Conservation (phyloP, 192 early-diverging fungal genomes). For the Chytriomyces sp. region DNA sequence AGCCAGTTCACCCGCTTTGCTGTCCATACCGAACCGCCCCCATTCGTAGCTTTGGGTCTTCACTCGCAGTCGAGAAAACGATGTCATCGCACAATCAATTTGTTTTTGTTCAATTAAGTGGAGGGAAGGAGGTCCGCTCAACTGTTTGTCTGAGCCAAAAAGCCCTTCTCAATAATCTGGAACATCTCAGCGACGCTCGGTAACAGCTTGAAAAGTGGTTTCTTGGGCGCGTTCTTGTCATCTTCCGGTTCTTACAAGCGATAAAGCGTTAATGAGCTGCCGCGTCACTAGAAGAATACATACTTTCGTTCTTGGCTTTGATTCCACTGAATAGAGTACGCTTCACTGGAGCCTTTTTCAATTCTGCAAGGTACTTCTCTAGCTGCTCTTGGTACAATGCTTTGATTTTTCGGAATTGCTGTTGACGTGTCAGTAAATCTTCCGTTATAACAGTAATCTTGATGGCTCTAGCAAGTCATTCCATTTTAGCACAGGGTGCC, state of each 20-base stretch:
- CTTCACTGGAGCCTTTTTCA: constrained; percentile 17
- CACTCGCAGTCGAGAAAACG: constrained; percentile 40
- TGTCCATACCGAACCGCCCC: constrained; percentile 82
- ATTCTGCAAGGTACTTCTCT: constrained; percentile 20
- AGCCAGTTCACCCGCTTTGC: constrained; percentile 87
- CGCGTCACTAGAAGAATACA: neutral
- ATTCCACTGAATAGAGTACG: constrained; percentile 25
- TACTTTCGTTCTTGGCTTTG: constrained; percentile 12
- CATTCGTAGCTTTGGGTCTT: constrained; percentile 92
- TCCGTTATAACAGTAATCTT: constrained; percentile 41
- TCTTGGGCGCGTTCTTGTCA: constrained; percentile 35
- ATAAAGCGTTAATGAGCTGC: neutral
- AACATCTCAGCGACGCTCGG: constrained; percentile 43
- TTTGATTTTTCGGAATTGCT: constrained; percentile 32
- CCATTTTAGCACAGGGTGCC: no score
- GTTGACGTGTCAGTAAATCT: constrained; percentile 44
- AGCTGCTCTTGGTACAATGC: constrained; percentile 37
- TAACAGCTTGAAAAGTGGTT: constrained; percentile 53
- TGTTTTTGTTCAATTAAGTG: neutral
- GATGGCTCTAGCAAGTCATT: constrained; percentile 30
- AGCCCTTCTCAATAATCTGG: constrained; percentile 50
- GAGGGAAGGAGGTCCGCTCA: neutral
- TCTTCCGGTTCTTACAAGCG: constrained; percentile 12
- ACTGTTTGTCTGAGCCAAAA: neutral
- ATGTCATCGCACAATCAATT: neutral